These are phyloP conservation scores for Neurospora sp. DNA, from an alignment of 495 filamentous ascomycete genomes.

Conservation along the genomic window DNA sequence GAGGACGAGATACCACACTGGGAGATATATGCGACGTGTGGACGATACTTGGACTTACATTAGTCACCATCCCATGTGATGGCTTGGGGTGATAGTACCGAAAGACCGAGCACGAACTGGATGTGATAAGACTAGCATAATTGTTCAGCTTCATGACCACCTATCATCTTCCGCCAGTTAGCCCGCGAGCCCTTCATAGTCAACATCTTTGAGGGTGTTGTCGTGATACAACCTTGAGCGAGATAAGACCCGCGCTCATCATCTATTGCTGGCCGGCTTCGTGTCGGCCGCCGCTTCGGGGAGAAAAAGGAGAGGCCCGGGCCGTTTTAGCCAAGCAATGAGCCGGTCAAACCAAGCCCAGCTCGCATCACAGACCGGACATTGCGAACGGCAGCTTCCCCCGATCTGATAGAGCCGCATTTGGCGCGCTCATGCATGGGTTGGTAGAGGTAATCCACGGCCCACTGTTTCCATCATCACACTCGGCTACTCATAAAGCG, in stretches of 20 bases:
- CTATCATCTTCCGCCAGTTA: background rate
- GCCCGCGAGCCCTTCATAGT: background rate
- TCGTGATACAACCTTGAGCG: background rate
- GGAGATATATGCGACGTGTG: background rate
- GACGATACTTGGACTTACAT: background rate
- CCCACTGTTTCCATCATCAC: background rate
- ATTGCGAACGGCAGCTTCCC: background rate
- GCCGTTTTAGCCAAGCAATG: background rate
- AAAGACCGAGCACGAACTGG: background rate
- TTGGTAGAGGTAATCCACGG: background rate
- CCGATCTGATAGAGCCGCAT: background rate
- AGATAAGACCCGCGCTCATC: background rate
- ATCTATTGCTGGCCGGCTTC: background rate
- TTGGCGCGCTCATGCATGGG: background rate
- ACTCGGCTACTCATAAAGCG: background rate
- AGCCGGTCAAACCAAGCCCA: background rate
- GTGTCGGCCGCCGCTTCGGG: background rate
- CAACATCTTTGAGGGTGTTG: background rate
- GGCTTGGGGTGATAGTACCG: background rate
- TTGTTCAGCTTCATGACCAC: background rate
- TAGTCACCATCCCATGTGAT: background rate
- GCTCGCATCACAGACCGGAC: background rate
- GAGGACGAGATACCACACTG: background rate
- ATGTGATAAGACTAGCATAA: background rate
- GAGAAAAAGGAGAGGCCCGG: background rate